Percentiles rank a stretch among this genome's conserved stretches.
phyloP scores from a whole-genome alignment of 345 rosid species.

The Euphorbia pulcherrima region DNA sequence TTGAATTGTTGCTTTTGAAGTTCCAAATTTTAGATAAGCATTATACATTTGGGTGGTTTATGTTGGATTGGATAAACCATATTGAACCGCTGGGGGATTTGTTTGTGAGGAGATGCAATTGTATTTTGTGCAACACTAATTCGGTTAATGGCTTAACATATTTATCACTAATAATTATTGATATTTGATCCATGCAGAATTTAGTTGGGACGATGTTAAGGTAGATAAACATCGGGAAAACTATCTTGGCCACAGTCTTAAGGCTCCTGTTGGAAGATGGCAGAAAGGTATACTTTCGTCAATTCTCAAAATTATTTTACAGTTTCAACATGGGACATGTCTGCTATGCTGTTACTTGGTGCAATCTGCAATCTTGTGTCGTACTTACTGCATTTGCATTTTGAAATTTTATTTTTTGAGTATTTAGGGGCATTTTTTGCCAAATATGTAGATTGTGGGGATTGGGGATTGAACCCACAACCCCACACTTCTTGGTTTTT shows the following conservation, averaged over 20 bases:
- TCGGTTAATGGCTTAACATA: neutral
- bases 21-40: neutral
- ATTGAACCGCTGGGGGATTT: neutral
- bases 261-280: slow-evolving; percentile 98
- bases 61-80: neutral
- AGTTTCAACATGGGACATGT: neutral
- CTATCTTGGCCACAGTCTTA: slow-evolving; percentile 85
- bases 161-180: neutral
- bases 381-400: neutral
- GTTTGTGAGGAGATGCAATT: neutral
- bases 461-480: no score
- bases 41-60: neutral
- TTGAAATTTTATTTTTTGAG: no score
- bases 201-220: slow-evolving; percentile 90
- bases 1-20: neutral
- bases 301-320: neutral
- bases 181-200: slow-evolving; percentile 47
- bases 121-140: neutral
- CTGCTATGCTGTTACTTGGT: neutral
- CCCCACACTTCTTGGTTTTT: no score
- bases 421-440: no score
- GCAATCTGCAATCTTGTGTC: neutral
- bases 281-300: slow-evolving; percentile 61
- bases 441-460: no score
- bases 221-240: slow-evolving; percentile 90